Base-by-base conservation (phyloP, 768 basidiomycete species). In the Mycena floridula region DNA sequence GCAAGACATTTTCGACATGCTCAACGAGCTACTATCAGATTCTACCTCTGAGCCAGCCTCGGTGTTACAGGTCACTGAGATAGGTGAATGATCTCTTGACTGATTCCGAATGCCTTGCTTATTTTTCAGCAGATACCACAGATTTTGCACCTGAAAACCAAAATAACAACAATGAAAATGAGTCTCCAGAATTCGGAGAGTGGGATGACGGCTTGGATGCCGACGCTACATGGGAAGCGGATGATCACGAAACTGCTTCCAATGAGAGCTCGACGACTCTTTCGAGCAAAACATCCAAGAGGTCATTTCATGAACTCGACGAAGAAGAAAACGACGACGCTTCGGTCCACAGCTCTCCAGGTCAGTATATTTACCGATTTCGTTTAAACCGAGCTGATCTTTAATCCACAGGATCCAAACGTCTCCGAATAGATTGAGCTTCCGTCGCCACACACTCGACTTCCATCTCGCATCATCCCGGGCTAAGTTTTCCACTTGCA, bases 281-380 rank as follows among this genome's bases (percentile, higher is more conserved):
- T 40, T 79, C 77, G 11, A 81, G 78, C 54, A 76, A 65, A 54
- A 65, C 74, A 30, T 79, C 79, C 26, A 84, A 84, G 60, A 53
- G 66, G 47, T 44, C 51, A n/a, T 49, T 56, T 22, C 72, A 79
- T 30, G 74, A 74, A 45, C 68, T 76, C 46, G 73, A 76, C 20
- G 61, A 63, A 32, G 50, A 57, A 12, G 75, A 72, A 42, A 46
- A 52, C 25, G 69, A 67, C 12, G 59, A 59, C 8, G 56, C 24
- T 25, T 20, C 47, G 23, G 23, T n/a, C 13, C 25, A 38, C n/a
- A 49, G 48, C 24, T 49, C 48, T 20, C 48, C 48, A 40, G 48
- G 48, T 49, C 36, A 36, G 25, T 23, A 9, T 38, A 25, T 39
- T n/a, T 32, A n/a, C n/a, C 40, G n/a, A 26, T 25, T 13, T 7